A percentile compares a stretch with the other conserved stretches of the same genome.
These are phyloP conservation scores for Russula abietina DNA, from an alignment of 768 basidiomycete genomes.

Conservation along the genomic window DNA sequence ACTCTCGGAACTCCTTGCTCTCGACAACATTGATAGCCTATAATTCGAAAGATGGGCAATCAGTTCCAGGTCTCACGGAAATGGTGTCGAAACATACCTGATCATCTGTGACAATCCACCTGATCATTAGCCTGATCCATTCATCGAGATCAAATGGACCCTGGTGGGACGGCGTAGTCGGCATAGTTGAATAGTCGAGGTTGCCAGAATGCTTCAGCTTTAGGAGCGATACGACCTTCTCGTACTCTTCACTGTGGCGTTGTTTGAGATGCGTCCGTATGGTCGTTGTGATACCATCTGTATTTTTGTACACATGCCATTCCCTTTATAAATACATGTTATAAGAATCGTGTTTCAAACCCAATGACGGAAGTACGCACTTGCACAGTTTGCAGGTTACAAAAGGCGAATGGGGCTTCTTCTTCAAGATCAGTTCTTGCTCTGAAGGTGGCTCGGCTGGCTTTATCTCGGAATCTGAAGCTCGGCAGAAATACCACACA, in stretches of 20 bases:
- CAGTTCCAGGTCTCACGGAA: not conserved
- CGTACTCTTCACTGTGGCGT: not conserved
- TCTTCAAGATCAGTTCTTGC: not conserved
- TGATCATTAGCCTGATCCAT: not conserved
- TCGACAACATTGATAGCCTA: not conserved
- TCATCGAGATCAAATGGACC: not conserved
- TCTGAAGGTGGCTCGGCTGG: not conserved
- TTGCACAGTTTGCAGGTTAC: not conserved
- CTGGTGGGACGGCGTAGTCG: accelerated
- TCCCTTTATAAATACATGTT: not conserved
- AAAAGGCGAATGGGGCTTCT: not conserved
- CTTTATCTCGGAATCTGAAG: not conserved
- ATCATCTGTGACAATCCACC: not conserved
- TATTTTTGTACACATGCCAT: not conserved
- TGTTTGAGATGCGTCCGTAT: not conserved
- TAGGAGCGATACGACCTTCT: not conserved
- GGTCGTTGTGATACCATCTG: not conserved
- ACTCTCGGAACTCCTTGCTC: not conserved
- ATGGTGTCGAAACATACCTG: not conserved
- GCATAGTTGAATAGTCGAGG: not conserved
- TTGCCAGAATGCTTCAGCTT: not conserved
- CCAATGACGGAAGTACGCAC: not conserved
- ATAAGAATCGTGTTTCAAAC: not conserved
- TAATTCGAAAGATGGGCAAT: no score
- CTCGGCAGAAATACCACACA: not conserved